A percentile compares a stretch with the other conserved stretches of the same genome.
phyloP scores from a whole-genome alignment of 352 stramenopile genomes.

The Paralagenidium karlingii region DNA sequence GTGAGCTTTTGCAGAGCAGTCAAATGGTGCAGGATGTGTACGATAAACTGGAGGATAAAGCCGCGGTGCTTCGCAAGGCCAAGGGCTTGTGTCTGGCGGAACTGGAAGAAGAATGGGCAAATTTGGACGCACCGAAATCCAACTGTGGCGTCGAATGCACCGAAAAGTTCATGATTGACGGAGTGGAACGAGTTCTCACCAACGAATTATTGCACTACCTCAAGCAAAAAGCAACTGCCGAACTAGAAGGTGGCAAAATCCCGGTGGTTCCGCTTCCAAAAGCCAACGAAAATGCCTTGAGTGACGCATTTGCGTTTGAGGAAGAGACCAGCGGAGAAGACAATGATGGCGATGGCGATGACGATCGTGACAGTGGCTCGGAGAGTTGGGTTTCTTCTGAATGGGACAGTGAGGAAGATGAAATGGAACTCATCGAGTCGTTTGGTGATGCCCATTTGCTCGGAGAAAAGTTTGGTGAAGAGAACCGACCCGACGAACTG shows the following conservation, averaged over 20 bases:
- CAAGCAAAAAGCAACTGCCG: conserved; percentile 42
- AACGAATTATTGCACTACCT: conserved; percentile 58
- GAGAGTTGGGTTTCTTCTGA: no score
- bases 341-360: conserved; percentile 1
- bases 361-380: no score
- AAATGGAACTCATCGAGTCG: conserved; percentile 1
- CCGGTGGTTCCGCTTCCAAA: no score
- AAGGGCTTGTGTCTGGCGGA: conserved; percentile 44
- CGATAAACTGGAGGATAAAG: conserved; percentile 45
- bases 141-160: conserved; percentile 40
- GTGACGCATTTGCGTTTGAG: background rate
- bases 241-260: conserved; percentile 33
- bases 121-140: conserved; percentile 26
- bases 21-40: conserved; percentile 44
- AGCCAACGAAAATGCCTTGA: background rate
- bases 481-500: no score
- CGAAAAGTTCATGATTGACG: conserved; percentile 60
- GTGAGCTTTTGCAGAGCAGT: conserved; percentile 40
- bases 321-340: no score
- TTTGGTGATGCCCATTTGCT: conserved; percentile 4
- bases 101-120: conserved; percentile 40
- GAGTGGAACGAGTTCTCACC: conserved; percentile 49
- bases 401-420: no score
- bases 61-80: conserved; percentile 36
- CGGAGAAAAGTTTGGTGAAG: no score